These are phyloP conservation scores for Pseudogymnoascus sp. DNA, from an alignment of 2,329 filamentous ascomycete species.

Conservation along the genomic window DNA sequence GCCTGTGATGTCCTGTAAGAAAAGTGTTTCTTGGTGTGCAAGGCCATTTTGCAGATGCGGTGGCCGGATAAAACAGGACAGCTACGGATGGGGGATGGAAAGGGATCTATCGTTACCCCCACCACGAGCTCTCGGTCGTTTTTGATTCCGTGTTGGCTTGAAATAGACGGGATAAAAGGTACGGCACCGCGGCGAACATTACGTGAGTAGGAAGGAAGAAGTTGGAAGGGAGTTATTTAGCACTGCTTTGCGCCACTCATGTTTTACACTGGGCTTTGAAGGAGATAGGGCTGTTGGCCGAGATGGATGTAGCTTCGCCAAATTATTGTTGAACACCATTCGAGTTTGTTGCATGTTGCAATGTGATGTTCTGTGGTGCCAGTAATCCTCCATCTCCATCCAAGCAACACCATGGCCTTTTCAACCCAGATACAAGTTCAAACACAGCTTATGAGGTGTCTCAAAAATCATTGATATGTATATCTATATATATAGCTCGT, in stretches of 20 bases:
- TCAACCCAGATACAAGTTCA: background rate
- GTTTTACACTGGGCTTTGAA: background rate
- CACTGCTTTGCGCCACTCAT: background rate
- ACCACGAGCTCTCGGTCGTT: background rate
- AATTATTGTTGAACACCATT: background rate
- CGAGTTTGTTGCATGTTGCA: background rate
- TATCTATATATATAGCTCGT: constrained; percentile 2
- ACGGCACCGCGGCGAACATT: background rate
- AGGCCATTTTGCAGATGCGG: background rate
- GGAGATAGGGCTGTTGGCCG: background rate
- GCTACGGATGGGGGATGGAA: background rate
- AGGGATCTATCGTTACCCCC: background rate
- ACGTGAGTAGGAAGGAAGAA: background rate
- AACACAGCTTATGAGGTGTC: background rate
- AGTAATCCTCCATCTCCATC: background rate
- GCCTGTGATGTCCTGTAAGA: constrained; percentile 34
- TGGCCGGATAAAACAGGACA: background rate
- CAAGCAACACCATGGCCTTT: background rate
- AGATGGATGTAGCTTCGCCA: background rate
- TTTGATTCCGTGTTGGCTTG: constrained; percentile 2
- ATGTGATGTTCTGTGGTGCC: background rate
- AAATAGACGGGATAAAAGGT: background rate
- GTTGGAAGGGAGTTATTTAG: constrained; percentile 1
- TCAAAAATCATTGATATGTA: background rate
- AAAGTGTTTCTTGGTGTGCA: background rate